Base-by-base conservation (phyloP, 2,329 filamentous ascomycete species). In the Rutstroemia sydowiana region DNA sequence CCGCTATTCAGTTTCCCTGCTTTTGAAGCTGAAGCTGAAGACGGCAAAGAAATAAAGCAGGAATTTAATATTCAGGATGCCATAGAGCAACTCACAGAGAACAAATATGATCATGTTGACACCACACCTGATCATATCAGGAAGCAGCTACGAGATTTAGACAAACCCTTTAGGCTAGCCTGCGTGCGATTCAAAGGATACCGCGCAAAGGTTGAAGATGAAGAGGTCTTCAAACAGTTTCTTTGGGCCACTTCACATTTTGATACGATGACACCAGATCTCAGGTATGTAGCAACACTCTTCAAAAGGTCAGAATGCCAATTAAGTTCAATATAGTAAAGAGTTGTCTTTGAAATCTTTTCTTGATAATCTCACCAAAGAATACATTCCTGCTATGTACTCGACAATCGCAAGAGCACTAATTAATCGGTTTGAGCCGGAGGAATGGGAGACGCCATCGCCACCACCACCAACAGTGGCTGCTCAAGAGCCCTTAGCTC, bases 151-250 rank as follows among this genome's bases (percentile, higher is more conserved):
- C 1, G 1, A 1, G 8, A 30, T 2, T 8, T 50, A 20, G 26
- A 21, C 13, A 3, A 11, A 0, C 1, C 40, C 3, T 3, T 37
- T 11, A 14, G 2, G n/a, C 1, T 0, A 1, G 21, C 16, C 6
- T 20, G n/a, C 21, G 31, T 28, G 1, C 10, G 11, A 9, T 34
- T 2, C 8, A 50, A 30, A 13, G n/a, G 31, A 14, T 21, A 21
- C 2, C 3, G n/a, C 1, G 8, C n/a, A 3, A 8, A 4, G 7
- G 16, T 16, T n/a, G 30, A 37, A n/a, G 40, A 37, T 3, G 13
- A 45, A 21, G 36, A 31, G 48, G 16, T 13, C 3, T 3, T 16
- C 3, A 50, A 45, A 20, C 31, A 30, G 5, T 50, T 45, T 11
- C 31, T 50, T 9, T 45, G 11, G 2, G 30, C 21, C 3, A 5